These are phyloP conservation scores for Annulohypoxylon maeteangense DNA, from an alignment of 495 filamentous ascomycete species.

Conservation along the genomic window DNA sequence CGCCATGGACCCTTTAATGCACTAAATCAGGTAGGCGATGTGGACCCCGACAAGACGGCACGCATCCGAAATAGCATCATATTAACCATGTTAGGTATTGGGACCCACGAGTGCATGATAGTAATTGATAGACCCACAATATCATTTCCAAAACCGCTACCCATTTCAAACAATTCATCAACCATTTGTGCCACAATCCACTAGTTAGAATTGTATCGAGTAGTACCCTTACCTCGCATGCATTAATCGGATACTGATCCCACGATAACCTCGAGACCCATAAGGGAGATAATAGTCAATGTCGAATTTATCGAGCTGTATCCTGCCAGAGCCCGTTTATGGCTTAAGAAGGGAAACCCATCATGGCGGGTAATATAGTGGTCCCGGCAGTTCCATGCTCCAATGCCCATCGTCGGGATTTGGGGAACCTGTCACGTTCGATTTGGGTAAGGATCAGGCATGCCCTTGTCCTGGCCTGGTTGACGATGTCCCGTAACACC, in stretches of 20 bases:
- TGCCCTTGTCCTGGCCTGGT: conserved; percentile 26
- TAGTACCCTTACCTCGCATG: not conserved
- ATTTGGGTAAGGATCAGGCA: conserved; percentile 36
- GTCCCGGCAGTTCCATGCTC: conserved; percentile 37
- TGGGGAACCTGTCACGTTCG: conserved; percentile 39
- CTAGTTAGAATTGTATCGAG: not conserved
- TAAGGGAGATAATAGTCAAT: not conserved
- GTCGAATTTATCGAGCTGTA: not conserved
- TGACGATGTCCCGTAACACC: conserved; percentile 29
- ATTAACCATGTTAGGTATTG: conserved; percentile 27
- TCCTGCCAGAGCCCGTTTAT: not conserved
- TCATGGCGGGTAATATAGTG: conserved; percentile 6
- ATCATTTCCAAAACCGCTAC: conserved; percentile 23
- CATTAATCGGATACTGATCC: not conserved
- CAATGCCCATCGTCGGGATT: conserved; percentile 31
- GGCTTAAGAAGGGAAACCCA: conserved; percentile 10
- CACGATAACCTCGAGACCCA: not conserved
- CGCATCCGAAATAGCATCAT: conserved; percentile 44
- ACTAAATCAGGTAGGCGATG: conserved; percentile 26
- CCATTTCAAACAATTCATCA: conserved; percentile 23
- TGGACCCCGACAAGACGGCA: conserved; percentile 29
- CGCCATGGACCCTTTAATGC: conserved; percentile 25
- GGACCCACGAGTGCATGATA: conserved; percentile 35
- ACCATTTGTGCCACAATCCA: conserved; percentile 3
- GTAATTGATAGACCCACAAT: conserved; percentile 27